Evolutionary conservation across 2,329 filamentous ascomycete species (phyloP).

Genomic region (Fusarium floridanum): DNA sequence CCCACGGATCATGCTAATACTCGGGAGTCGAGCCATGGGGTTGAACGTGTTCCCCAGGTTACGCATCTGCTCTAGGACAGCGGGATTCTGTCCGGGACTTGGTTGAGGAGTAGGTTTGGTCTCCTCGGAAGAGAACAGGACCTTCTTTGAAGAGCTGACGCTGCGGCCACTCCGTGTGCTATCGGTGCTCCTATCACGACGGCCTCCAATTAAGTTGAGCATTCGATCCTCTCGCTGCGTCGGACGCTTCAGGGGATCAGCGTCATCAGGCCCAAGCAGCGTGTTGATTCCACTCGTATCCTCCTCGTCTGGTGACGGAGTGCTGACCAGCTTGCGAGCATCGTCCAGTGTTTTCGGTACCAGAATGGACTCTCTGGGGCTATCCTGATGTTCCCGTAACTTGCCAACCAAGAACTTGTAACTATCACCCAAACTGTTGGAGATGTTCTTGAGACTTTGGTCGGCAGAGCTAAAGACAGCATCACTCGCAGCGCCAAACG

Average conservation of each 20-base stretch:
- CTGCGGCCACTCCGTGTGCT: constrained; percentile 76
- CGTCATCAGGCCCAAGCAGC: constrained; percentile 58
- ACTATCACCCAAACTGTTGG: constrained; percentile 89
- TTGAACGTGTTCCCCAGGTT: constrained; percentile 86
- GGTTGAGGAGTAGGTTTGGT: constrained; percentile 35
- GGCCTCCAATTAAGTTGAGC: constrained; percentile 78
- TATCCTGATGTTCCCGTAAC: constrained; percentile 77
- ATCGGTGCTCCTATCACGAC: constrained; percentile 82
- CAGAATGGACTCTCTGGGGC: constrained; percentile 61
- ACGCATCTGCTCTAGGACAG: constrained; percentile 83
- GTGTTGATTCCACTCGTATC: constrained; percentile 71
- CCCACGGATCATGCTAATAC: constrained; percentile 79
- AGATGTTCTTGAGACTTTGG: constrained; percentile 91
- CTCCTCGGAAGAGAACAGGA: constrained; percentile 62
- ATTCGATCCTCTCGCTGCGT: constrained; percentile 71
- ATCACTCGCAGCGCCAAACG: constrained; percentile 85
- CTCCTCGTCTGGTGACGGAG: constrained; percentile 73
- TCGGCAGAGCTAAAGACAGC: constrained; percentile 90
- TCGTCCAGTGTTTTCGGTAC: constrained; percentile 94
- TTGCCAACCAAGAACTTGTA: constrained; percentile 94
- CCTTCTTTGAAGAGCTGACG: constrained; percentile 70
- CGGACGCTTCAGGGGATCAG: constrained; percentile 48
- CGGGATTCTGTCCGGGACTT: constrained; percentile 58
- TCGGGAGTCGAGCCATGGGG: constrained; percentile 81
- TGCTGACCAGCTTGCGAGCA: constrained; percentile 87